A percentile compares a stretch with the other conserved stretches of the same genome.
Evolutionary conservation across 495 filamentous ascomycete genomes (phyloP).

Genomic region (Hypomontagnella monticulosa): DNA sequence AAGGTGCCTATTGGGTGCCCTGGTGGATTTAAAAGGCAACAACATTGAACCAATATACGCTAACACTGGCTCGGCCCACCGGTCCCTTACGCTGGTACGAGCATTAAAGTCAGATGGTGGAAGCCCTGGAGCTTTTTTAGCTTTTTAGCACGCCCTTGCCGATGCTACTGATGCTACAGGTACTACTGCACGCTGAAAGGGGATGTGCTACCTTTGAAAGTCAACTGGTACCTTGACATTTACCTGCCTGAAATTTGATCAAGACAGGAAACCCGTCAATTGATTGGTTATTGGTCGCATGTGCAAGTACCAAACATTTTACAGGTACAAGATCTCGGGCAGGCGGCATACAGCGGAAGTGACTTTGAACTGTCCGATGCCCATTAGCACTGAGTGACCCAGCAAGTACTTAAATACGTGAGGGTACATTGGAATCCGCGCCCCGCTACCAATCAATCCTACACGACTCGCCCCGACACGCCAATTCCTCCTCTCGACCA

Average conservation of each 20-base stretch:
- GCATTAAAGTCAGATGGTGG: slow-evolving; percentile 27
- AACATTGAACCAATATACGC: not conserved
- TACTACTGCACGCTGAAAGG: slow-evolving; percentile 30
- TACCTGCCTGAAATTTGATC: slow-evolving; percentile 32
- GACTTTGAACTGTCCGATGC: not conserved
- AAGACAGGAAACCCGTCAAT: slow-evolving; percentile 9
- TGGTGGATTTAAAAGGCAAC: not conserved
- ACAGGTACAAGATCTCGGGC: slow-evolving; percentile 7
- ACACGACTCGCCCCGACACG: slow-evolving; percentile 35
- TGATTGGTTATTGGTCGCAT: slow-evolving; percentile 14
- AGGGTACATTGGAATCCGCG: slow-evolving; percentile 2
- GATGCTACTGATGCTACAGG: slow-evolving; percentile 27
- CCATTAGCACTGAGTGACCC: not conserved
- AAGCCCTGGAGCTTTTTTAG: slow-evolving; percentile 33
- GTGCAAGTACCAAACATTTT: not conserved
- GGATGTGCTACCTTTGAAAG: slow-evolving; percentile 13
- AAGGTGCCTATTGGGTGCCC: too few species aligned
- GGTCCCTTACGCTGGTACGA: slow-evolving; percentile 2
- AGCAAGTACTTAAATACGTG: slow-evolving; percentile 9
- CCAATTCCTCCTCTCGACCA: slow-evolving; percentile 37
- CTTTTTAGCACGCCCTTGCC: slow-evolving; percentile 12
- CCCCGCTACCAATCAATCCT: slow-evolving; percentile 27
- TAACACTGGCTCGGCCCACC: slow-evolving; percentile 32
- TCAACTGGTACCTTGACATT: too few species aligned
- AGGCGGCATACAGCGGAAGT: not conserved